Evolutionary conservation across 208 protist genomes (phyloP).

Genomic region (Acanthamoeba royreba): DNA sequence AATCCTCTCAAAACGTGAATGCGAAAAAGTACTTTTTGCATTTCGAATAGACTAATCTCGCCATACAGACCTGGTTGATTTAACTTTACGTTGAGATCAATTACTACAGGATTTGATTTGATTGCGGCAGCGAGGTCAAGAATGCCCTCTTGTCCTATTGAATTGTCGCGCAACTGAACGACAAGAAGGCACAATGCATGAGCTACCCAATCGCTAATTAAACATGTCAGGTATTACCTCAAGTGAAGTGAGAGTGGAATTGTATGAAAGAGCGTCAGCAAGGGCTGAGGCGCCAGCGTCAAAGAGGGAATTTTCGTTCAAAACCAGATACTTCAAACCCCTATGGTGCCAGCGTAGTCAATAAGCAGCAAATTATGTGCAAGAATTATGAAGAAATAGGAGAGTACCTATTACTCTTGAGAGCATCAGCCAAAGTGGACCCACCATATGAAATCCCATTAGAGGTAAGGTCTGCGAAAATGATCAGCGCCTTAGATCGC

Average conservation of each 20-base stretch:
- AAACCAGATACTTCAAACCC: neutral
- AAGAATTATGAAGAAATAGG: neutral
- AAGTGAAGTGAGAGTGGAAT: neutral
- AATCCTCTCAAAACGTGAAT: neutral
- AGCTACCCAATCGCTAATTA: too few species aligned
- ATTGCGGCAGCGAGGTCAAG: neutral
- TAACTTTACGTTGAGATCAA: neutral
- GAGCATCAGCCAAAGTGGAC: neutral
- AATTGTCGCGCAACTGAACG: neutral
- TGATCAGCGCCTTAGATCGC: neutral
- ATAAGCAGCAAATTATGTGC: neutral
- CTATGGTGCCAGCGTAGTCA: neutral
- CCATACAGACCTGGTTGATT: neutral
- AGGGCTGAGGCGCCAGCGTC: neutral
- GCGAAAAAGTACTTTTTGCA: neutral
- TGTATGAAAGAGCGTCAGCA: neutral
- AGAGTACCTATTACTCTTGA: neutral
- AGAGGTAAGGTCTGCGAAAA: neutral
- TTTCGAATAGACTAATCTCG: neutral
- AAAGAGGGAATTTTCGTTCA: neutral
- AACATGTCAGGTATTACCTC: too few species aligned
- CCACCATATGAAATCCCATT: neutral
- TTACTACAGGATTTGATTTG: neutral
- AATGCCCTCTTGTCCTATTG: neutral
- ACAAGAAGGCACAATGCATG: neutral